phyloP scores from a whole-genome alignment of 2,329 filamentous ascomycete genomes.

The Pseudonectria buxi region DNA sequence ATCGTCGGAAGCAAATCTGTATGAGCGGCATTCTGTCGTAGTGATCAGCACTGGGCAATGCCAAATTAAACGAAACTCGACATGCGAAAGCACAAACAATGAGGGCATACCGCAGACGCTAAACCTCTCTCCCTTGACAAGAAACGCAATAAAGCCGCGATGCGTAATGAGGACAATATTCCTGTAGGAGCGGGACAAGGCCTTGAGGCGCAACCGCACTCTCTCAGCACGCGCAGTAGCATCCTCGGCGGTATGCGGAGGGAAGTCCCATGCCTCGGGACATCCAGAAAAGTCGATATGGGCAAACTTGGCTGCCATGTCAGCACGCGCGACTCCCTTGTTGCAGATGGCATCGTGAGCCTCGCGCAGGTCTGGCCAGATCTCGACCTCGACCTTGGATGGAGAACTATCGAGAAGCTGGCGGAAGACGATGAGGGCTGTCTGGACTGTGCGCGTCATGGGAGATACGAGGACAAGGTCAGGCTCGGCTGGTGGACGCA shows the following conservation, averaged over 20 bases:
- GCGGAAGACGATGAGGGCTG: slow-evolving; percentile 11
- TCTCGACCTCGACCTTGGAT: slow-evolving; percentile 6
- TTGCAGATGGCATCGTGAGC: slow-evolving; percentile 20
- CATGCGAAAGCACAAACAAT: background rate
- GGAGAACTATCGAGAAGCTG: slow-evolving; percentile 5
- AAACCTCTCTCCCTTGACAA: slow-evolving; percentile 14
- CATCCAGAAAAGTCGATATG: slow-evolving; percentile 15
- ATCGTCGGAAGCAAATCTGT: slow-evolving; percentile 7
- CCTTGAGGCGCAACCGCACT: slow-evolving; percentile 9
- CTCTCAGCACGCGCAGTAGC: slow-evolving; percentile 14
- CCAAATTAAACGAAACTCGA: fast-evolving
- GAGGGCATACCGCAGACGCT: slow-evolving; percentile 12
- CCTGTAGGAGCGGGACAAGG: slow-evolving; percentile 6
- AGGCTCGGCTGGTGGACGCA: background rate
- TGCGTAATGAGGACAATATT: slow-evolving; percentile 15
- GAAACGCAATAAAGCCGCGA: slow-evolving; percentile 14
- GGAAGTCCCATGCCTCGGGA: slow-evolving; percentile 13
- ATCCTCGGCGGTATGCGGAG: slow-evolving; percentile 7
- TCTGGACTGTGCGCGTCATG: slow-evolving; percentile 14
- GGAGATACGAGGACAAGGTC: background rate
- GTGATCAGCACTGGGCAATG: background rate
- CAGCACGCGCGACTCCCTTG: slow-evolving; percentile 11
- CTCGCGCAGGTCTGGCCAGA: slow-evolving; percentile 19
- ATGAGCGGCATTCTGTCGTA: slow-evolving; percentile 11
- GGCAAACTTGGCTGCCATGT: slow-evolving; percentile 11